phyloP scores from a whole-genome alignment of 805 yeast species.

The Wickerhamiella lipophila region DNA sequence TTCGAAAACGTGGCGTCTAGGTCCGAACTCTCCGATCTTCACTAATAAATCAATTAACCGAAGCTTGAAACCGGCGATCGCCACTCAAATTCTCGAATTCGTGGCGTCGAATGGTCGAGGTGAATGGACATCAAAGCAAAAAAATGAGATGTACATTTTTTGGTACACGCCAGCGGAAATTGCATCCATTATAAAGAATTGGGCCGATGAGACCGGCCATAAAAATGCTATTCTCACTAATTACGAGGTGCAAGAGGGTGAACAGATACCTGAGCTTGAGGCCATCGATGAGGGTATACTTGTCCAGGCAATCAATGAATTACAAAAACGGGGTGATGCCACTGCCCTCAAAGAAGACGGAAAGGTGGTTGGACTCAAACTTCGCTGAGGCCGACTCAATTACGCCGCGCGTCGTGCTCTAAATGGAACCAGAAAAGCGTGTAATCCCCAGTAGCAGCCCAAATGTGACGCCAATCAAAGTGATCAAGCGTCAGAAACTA shows the following conservation, averaged over 20 bases:
- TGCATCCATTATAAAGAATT: slow-evolving; percentile 48
- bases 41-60: slow-evolving; percentile 27
- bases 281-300: slow-evolving; percentile 49
- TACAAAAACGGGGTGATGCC: slow-evolving; percentile 61
- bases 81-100: slow-evolving; percentile 41
- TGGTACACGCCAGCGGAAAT: slow-evolving; percentile 63
- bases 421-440: not conserved
- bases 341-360: slow-evolving; percentile 55
- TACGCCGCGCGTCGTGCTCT: slow-evolving; percentile 1
- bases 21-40: slow-evolving; percentile 24
- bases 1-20: slow-evolving; percentile 42
- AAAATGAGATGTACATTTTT: slow-evolving; percentile 30
- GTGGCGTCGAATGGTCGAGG: slow-evolving; percentile 49
- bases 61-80: slow-evolving; percentile 41
- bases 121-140: slow-evolving; percentile 35
- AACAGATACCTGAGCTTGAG: slow-evolving; percentile 54
- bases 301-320: slow-evolving; percentile 39
- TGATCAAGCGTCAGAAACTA: not conserved
- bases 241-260: slow-evolving; percentile 63
- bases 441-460: slow-evolving; percentile 9
- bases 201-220: slow-evolving; percentile 74
- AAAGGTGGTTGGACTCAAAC: slow-evolving; percentile 62
- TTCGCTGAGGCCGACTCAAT: slow-evolving; percentile 12
- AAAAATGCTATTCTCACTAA: slow-evolving; percentile 63
- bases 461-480: not conserved